Base-by-base conservation (phyloP, 176 grass and related monocot genomes). In the Eragrostis nindensis region DNA sequence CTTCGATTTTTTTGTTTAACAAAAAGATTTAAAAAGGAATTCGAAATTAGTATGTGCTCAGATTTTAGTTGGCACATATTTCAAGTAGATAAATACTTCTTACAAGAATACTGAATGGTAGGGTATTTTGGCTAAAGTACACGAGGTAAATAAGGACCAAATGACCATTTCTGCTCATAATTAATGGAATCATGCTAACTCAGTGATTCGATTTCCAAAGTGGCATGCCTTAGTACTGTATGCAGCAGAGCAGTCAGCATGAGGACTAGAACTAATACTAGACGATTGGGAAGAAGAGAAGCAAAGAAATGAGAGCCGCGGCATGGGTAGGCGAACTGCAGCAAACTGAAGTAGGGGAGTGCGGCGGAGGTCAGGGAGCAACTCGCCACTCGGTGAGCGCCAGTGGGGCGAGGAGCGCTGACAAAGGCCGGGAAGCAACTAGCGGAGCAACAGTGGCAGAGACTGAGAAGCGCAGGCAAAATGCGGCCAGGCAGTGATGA, bases 41-140 rank as follows among this genome's bases (percentile, higher is more conserved):
- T 64, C 36, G 7, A 22, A 50, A 73, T 25, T 76, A 44, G 74
- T 64, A 81, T 59, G 49, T 30, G 14, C 27, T 59, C 6, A 50
- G 68, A 55, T 36, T 63, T 76, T 56, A 70, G 46, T 75, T 70
- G 25, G 67, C 39, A 84, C 21, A 71, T 16, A 38, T 30, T 55
- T 59, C 8, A 1, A 24, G 45, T 15, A 69, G 12, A 41, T 50
- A 71, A 49, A 74, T 65, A 61, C 11, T 15, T 30, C 24, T 60
- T 13, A 27, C 12, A 7, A 16, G 26, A 62, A 15, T 60, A 12
- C 53, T 55, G 1, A 32, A 32, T 32, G 61, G 12, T 32, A 17
- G 14, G 5, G 61, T 32, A 32, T 63, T 63, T 63, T 63, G 25
- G 61, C 26, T 63, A 32, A 30, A 32, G 14, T 32, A 63, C 14